Base-by-base conservation (phyloP, 805 yeast species). In the Candida taoyuanica region DNA sequence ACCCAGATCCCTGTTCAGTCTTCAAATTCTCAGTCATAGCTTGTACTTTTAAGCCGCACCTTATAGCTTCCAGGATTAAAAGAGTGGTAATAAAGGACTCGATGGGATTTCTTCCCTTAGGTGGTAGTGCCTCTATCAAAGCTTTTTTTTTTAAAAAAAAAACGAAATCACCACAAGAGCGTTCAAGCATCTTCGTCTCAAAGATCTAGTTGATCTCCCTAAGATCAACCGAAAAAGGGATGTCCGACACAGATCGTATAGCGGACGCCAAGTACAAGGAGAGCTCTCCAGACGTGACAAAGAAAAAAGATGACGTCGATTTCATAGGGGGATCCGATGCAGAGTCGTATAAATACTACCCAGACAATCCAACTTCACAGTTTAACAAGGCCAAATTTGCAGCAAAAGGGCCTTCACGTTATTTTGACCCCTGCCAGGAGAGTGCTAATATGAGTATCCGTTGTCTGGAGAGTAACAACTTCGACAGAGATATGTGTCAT, bases 361-460 rank as follows among this genome's bases (percentile, higher is more conserved):
- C 98, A 1, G 98, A 93, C 48, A 78, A 79, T 38, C 98, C 98
- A 17, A 78, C 83, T 7, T 75, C 80, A 28, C 72, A 75, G 36
- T 63, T 76, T 18, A 89, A 85, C 56, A 79, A 78, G 53, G 73
- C 73, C 45, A 68, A 76, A 41, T 88, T 88, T 68, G 68, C 78
- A 1, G 64, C 75, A 14, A 89, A 91, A 53, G 89, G 75, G 24
- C 82, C 94, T 4, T 81, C 95, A 6, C 77, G 83, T 56, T 93
- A 71, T 60, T 91, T 83, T 54, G 97, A 91, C 57, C 98, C 98
- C 0, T 91, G 98, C 61, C 83, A 80, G 33, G 93, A 88, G 54
- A 80, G 93, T 26, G 73, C 96, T 8, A 80, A 78, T 56, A 91
- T 95, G 78, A 85, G 95, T 31, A 67, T 88, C 48, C 75, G 74